phyloP scores from a whole-genome alignment of 2,329 filamentous ascomycete genomes.

The Lecanosticta acicola region DNA sequence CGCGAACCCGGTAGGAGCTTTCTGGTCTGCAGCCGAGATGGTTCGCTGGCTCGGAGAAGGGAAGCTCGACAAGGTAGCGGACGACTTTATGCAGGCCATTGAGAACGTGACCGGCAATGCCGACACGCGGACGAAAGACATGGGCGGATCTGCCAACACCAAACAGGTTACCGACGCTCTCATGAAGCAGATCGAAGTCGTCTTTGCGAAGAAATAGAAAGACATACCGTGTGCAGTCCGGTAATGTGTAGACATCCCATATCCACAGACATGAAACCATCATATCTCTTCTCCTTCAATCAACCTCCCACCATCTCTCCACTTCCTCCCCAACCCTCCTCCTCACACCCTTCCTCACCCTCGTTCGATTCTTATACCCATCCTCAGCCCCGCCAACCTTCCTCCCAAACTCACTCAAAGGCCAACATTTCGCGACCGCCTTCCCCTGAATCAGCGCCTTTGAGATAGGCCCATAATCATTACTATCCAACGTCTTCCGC shows the following conservation, averaged over 20 bases:
- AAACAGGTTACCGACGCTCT: conserved; percentile 56
- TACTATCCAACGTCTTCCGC: conserved; percentile 71
- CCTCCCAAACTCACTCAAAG: conserved; percentile 54
- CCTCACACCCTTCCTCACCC: conserved; percentile 32
- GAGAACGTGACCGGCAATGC: conserved; percentile 53
- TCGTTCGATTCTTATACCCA: conserved; percentile 44
- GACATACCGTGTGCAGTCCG: background rate
- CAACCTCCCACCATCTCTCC: conserved; percentile 8
- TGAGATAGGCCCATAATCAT: conserved; percentile 70
- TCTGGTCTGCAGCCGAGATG: conserved; percentile 67
- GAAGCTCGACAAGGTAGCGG: conserved; percentile 49
- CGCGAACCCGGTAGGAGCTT: conserved; percentile 60
- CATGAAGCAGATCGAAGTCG: conserved; percentile 46
- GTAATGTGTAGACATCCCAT: conserved; percentile 1
- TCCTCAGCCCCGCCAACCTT: conserved; percentile 51
- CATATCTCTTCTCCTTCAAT: conserved; percentile 6
- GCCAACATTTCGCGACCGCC: conserved; percentile 67
- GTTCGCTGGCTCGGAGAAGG: conserved; percentile 55
- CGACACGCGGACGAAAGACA: conserved; percentile 53
- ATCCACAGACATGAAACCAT: background rate
- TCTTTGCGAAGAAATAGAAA: conserved; percentile 29
- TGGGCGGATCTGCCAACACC: conserved; percentile 54
- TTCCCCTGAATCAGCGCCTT: conserved; percentile 68
- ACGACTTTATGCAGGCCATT: conserved; percentile 53
- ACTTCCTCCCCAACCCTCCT: conserved; percentile 20